phyloP scores from a whole-genome alignment of 225 moss, liverwort and hornwort species.

The Antitrichia curtipendula region DNA sequence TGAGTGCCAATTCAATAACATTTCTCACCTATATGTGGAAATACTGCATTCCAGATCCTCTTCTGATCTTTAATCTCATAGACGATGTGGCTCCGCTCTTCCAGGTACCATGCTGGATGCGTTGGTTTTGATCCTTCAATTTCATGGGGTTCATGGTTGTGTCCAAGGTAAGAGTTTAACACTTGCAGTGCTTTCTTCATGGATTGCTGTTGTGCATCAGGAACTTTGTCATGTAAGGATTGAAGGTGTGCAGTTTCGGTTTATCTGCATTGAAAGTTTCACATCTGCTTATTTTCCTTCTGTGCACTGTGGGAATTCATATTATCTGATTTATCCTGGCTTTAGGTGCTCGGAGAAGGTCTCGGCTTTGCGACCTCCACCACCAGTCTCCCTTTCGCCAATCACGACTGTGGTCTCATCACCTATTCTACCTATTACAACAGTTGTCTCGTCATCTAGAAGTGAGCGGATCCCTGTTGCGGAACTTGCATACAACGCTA shows the following conservation, averaged over 20 bases:
- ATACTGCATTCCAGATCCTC: not conserved
- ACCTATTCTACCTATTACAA: slow-evolving; percentile 18
- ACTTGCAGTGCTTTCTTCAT: not conserved
- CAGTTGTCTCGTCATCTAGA: slow-evolving; percentile 24
- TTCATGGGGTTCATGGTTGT: slow-evolving; percentile 72
- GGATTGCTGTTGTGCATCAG: not conserved
- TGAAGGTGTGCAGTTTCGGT: not conserved
- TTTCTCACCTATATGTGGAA: not conserved
- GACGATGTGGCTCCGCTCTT: slow-evolving; percentile 1
- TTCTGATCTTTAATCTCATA: not conserved
- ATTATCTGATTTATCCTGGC: not conserved
- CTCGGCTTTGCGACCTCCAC: slow-evolving; percentile 13
- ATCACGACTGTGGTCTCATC: slow-evolving; percentile 28
- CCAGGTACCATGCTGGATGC: slow-evolving; percentile 97
- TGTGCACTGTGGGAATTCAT: not conserved
- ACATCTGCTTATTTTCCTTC: not conserved
- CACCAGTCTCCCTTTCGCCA: slow-evolving; percentile 14
- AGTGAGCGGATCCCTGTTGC: slow-evolving; percentile 34
- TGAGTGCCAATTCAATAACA: not conserved
- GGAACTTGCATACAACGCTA: slow-evolving; percentile 35
- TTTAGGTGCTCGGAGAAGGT: slow-evolving; percentile 35
- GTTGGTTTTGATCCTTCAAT: slow-evolving; percentile 77
- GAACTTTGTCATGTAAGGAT: not conserved
- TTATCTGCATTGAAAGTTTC: not conserved
- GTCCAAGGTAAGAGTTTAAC: slow-evolving; percentile 56